Evolutionary conservation across 306 rosid genomes (phyloP).

Genomic region (Vachellia pachyceras): DNA sequence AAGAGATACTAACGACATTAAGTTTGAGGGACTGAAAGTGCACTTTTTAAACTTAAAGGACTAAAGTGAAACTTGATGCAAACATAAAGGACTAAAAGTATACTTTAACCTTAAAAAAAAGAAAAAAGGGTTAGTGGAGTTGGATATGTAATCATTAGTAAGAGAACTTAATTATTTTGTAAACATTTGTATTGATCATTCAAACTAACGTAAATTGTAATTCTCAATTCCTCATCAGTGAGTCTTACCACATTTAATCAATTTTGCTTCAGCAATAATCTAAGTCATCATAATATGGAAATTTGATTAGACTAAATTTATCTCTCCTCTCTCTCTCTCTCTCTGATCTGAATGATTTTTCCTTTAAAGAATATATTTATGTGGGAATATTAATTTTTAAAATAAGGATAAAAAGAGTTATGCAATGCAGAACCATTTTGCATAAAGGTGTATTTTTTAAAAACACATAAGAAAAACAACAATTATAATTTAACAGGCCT

Average conservation of each 20-base stretch:
- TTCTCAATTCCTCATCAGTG: slow-evolving; percentile 11
- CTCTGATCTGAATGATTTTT: neutral
- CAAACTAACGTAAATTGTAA: slow-evolving; percentile 14
- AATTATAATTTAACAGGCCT: neutral
- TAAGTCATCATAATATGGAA: neutral
- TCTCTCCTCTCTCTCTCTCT: neutral
- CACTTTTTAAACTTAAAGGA: no score
- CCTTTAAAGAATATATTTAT: neutral
- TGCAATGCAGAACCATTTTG: neutral
- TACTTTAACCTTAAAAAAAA: no score
- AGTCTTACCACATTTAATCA: slow-evolving; percentile 5
- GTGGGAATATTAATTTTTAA: neutral
- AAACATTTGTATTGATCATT: slow-evolving; percentile 8
- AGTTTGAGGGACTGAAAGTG: no score
- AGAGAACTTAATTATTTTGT: neutral
- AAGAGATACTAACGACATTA: no score
- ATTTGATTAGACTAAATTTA: neutral
- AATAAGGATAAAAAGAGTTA: neutral
- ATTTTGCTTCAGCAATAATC: neutral
- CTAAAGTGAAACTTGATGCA: no score
- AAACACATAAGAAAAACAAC: neutral
- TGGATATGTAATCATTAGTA: neutral
- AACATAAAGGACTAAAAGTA: no score
- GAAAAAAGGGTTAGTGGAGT: neutral
- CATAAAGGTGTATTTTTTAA: neutral